Base-by-base conservation (phyloP, 192 early-diverging fungal genomes). In the Thoreauomyces humboldtii region DNA sequence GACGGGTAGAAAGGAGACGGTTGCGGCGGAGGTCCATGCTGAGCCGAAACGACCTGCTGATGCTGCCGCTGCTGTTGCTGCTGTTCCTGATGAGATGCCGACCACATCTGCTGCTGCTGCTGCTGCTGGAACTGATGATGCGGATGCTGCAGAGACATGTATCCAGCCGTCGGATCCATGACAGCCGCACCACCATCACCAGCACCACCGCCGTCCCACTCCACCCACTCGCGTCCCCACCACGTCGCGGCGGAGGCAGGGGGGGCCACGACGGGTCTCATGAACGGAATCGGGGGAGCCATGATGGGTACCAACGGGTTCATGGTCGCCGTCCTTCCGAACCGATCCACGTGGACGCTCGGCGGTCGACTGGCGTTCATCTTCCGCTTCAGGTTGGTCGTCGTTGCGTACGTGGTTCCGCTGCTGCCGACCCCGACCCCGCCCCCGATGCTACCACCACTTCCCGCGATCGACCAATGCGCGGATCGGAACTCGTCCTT, bases 21-120 rank as follows among this genome's bases (percentile, higher is more conserved):
- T n/a, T n/a, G n/a, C n/a, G n/a, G n/a, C n/a, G n/a, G n/a, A n/a
- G n/a, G n/a, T n/a, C n/a, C n/a, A n/a, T n/a, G n/a, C n/a, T n/a
- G n/a, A n/a, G n/a, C n/a, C n/a, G n/a, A n/a, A n/a, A n/a, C n/a
- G n/a, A n/a, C n/a, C n/a, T n/a, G n/a, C n/a, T n/a, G n/a, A n/a
- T n/a, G n/a, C n/a, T 55, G 53, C 31, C 9, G 27, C 29, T 60
- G 58, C 41, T 60, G 58, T 27, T 44, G 58, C 41, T 60, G 58
- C 42, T 42, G 58, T 41, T 59, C 36, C 19, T 36, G 35, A 4
- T 41, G 33, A 15, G 15, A 38, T 2, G 37, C 41, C 28, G 22
- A 33, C 27, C 12, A 33, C 6, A 55, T 4, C 31, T 24, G 53
- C 47, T 17, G 9, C 12, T 7, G 22, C 47, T 50, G 47, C 47